Conservation (phyloP, 306 rosid species). For the Trifolium pratense region DNA sequence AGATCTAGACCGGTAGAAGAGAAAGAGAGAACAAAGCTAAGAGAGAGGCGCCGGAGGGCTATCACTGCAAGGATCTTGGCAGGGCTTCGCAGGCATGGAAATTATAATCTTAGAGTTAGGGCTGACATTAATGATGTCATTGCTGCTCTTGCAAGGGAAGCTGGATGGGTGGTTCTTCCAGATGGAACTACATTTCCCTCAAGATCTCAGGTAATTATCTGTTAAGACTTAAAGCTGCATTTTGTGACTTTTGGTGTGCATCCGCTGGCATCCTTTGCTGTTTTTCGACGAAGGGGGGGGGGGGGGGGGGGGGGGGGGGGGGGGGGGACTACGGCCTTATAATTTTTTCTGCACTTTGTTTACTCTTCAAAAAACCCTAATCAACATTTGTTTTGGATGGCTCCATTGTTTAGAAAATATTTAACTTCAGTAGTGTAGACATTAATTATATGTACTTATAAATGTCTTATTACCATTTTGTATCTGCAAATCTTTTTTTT, state of each 20-base stretch:
- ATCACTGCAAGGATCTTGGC: slow-evolving; percentile 97
- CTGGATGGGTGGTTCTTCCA: slow-evolving; percentile 99
- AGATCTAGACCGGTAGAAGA: slow-evolving; percentile 92
- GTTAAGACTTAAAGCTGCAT: slow-evolving; percentile 26
- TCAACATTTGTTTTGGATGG: slow-evolving; percentile 31
- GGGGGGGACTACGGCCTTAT: no score
- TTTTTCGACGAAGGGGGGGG: no score
- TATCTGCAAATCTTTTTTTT: no score
- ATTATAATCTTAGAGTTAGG: slow-evolving; percentile 95
- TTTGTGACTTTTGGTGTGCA: no score
- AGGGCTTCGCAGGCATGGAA: slow-evolving; percentile 96
- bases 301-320: no score
- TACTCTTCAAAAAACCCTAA: slow-evolving; percentile 5
- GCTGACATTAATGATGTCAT: slow-evolving; percentile 98
- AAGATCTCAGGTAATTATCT: slow-evolving; percentile 74
- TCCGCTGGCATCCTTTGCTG: no score
- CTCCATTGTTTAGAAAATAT: slow-evolving; percentile 27
- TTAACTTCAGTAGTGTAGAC: slow-evolving; percentile 10
- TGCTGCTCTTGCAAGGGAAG: slow-evolving; percentile 94
- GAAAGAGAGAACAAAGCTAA: slow-evolving; percentile 95
- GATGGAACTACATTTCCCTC: slow-evolving; percentile 96
- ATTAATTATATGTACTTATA: slow-evolving; percentile 12
- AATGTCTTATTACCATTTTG: slow-evolving; percentile 34
- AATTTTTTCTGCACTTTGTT: no score
- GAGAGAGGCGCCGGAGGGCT: slow-evolving; percentile 98